Evolutionary conservation across 2,329 filamentous ascomycete species (phyloP).

Genomic region (Cercospora beticola): DNA sequence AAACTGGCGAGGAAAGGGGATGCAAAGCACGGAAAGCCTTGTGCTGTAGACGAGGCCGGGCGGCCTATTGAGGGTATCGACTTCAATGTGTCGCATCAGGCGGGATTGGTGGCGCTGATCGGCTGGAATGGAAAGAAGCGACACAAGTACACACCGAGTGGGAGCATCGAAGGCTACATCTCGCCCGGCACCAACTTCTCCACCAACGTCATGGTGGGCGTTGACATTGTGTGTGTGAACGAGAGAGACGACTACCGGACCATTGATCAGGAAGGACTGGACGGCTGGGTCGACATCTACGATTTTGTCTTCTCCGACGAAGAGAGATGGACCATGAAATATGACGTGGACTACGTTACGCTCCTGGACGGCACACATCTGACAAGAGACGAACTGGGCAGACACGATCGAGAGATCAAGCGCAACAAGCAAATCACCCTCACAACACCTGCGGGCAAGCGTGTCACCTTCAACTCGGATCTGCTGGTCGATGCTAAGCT

Average conservation of each 20-base stretch:
- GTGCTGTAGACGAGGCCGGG: slow-evolving; percentile 48
- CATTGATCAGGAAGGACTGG: slow-evolving; percentile 64
- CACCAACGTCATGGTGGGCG: slow-evolving; percentile 57
- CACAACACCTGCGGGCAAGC: slow-evolving; percentile 39
- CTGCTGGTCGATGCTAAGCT: slow-evolving; percentile 61
- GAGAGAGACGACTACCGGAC: slow-evolving; percentile 64
- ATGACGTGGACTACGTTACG: slow-evolving; percentile 46
- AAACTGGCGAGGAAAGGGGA: slow-evolving; percentile 56
- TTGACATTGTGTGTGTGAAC: slow-evolving; percentile 73
- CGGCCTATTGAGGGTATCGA: slow-evolving; percentile 48
- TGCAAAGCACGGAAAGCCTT: slow-evolving; percentile 53
- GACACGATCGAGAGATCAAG: slow-evolving; percentile 45
- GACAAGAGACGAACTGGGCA: slow-evolving; percentile 42
- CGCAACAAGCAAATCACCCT: slow-evolving; percentile 43
- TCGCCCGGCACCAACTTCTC: slow-evolving; percentile 27
- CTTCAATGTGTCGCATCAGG: slow-evolving; percentile 80
- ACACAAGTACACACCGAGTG: slow-evolving; percentile 30
- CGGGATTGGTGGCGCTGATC: slow-evolving; percentile 68
- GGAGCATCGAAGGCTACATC: slow-evolving; percentile 32
- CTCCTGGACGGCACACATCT: slow-evolving; percentile 48
- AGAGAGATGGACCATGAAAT: slow-evolving; percentile 65
- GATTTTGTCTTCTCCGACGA: slow-evolving; percentile 64
- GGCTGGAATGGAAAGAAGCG: slow-evolving; percentile 45
- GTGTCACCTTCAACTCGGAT: slow-evolving; percentile 44
- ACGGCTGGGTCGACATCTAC: slow-evolving; percentile 69